Conservation (phyloP, 768 basidiomycete species). For the Daedaleopsis nitida region DNA sequence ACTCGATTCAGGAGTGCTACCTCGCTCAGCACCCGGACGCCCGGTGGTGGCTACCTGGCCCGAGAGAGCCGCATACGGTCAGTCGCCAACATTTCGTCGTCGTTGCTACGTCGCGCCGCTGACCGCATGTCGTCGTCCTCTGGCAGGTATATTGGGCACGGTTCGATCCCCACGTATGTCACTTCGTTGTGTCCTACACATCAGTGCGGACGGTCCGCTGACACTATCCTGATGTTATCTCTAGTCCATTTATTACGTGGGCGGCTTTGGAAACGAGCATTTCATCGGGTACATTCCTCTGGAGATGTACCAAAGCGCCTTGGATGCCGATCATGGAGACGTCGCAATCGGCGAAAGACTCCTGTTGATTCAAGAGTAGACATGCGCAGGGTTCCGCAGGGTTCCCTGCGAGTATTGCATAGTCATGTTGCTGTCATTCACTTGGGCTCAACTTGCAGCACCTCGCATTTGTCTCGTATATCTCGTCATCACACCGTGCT, state of each 20-base stretch:
- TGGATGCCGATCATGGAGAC: conserved; percentile 2
- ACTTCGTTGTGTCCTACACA: background rate
- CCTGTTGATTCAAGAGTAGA: conserved; percentile 16
- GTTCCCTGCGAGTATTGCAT: no score
- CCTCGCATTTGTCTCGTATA: no score
- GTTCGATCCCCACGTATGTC: conserved; percentile 53
- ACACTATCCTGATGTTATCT: background rate
- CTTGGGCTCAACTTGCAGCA: background rate
- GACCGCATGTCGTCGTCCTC: conserved; percentile 5
- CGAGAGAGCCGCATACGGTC: conserved; percentile 47
- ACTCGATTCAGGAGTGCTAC: conserved; percentile 43
- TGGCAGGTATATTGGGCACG: conserved; percentile 54
- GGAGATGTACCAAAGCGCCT: conserved; percentile 42
- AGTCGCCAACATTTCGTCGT: conserved; percentile 20
- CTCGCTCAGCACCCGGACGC: conserved; percentile 51
- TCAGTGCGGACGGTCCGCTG: background rate
- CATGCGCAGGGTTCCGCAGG: background rate
- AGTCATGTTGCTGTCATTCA: background rate
- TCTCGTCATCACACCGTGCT: no score
- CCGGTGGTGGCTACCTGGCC: conserved; percentile 52
- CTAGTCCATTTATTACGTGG: conserved; percentile 56
- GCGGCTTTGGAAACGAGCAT: conserved; percentile 54
- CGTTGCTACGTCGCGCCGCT: conserved; percentile 8
- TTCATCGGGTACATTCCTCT: conserved; percentile 55
- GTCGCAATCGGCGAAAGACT: conserved; percentile 20